These are phyloP conservation scores for Fusarium citri DNA, from an alignment of 2,329 filamentous ascomycete species.

Conservation along the genomic window DNA sequence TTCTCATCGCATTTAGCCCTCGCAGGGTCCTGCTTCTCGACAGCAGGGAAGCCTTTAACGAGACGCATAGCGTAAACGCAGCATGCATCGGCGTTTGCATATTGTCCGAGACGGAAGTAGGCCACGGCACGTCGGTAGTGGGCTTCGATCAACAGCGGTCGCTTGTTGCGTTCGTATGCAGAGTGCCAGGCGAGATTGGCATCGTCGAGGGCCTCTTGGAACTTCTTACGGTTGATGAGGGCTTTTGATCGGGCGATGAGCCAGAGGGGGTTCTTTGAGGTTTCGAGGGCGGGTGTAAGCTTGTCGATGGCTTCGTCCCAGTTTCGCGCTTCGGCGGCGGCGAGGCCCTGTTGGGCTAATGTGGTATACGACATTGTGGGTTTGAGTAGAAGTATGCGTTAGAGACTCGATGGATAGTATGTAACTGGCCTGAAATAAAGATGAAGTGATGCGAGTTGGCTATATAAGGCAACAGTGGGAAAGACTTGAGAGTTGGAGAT, in stretches of 20 bases:
- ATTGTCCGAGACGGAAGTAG: conserved; percentile 75
- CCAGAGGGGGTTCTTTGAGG: conserved; percentile 78
- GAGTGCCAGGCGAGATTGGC: conserved; percentile 73
- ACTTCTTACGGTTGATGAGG: conserved; percentile 72
- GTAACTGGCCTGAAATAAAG: background rate
- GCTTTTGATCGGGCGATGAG: conserved; percentile 85
- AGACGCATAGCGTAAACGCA: conserved; percentile 67
- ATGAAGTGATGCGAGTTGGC: background rate
- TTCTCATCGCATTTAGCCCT: conserved; percentile 53
- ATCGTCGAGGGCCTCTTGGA: conserved; percentile 74
- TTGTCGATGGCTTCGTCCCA: conserved; percentile 75
- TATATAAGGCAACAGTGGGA: background rate
- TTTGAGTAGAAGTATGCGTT: background rate
- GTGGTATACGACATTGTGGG: conserved; percentile 63
- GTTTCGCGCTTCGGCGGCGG: conserved; percentile 70
- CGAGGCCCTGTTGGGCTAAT: conserved; percentile 71
- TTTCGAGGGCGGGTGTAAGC: conserved; percentile 74
- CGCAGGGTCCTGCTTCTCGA: conserved; percentile 50
- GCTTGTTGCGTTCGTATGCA: conserved; percentile 75
- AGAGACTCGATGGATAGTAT: background rate
- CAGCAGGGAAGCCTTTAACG: conserved; percentile 48
- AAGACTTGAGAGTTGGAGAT: conserved; percentile 11
- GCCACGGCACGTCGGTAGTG: conserved; percentile 84
- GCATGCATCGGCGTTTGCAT: conserved; percentile 80
- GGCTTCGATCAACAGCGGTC: conserved; percentile 81